Conservation (phyloP, 257 asterid species). For the Knoxia roxburghii region DNA sequence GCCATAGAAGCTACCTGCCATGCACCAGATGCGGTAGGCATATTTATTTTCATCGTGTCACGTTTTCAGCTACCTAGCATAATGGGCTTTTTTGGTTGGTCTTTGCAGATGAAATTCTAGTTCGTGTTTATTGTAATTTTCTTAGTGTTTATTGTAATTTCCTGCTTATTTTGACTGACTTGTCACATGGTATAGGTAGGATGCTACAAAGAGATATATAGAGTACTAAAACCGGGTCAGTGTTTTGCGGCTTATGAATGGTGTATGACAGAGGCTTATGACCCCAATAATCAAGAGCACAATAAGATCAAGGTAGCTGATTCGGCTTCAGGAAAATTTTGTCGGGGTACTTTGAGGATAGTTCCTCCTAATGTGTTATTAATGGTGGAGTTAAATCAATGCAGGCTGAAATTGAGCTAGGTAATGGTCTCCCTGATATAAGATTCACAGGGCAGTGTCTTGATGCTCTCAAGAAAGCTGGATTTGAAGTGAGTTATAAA, state of each 20-base stretch:
- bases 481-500: constrained; percentile 69
- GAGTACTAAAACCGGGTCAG: constrained; percentile 96
- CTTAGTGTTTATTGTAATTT: background rate
- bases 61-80: background rate
- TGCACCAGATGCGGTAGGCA: constrained; percentile 88
- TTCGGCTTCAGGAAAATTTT: background rate
- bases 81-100: background rate
- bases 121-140: background rate
- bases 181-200: constrained; percentile 51
- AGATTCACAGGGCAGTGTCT: constrained; percentile 67
- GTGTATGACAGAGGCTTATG: constrained; percentile 91
- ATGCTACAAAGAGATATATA: constrained; percentile 83
- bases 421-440: constrained; percentile 87
- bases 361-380: background rate
- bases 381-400: constrained; percentile 11
- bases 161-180: constrained; percentile 1
- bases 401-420: constrained; percentile 93
- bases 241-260: constrained; percentile 97
- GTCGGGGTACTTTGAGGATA: background rate
- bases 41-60: background rate
- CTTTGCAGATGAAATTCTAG: background rate
- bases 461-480: constrained; percentile 73
- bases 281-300: constrained; percentile 76
- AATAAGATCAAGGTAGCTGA: constrained; percentile 68
- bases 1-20: constrained; percentile 99